These are phyloP conservation scores for Gastrodia elata DNA, from an alignment of 106 monocot genomes.

Conservation along the genomic window DNA sequence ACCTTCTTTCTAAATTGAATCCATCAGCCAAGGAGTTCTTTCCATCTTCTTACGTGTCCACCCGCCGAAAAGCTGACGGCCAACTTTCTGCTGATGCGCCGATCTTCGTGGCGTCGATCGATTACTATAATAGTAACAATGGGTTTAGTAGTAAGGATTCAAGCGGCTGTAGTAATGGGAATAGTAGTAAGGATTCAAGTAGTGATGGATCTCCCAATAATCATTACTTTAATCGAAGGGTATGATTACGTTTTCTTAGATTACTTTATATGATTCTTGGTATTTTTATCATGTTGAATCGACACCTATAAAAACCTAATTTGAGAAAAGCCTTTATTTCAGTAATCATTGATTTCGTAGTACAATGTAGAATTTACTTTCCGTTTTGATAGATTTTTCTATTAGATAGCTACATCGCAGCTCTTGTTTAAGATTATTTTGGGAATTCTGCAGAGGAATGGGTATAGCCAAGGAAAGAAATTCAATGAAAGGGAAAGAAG, in stretches of 20 bases:
- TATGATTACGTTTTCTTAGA: conserved; percentile 4
- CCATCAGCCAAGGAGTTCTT: conserved; percentile 94
- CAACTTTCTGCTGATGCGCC: conserved; percentile 51
- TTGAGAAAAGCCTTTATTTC: neutral
- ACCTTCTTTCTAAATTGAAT: conserved; percentile 80
- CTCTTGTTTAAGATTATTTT: neutral
- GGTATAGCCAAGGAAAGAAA: conserved; percentile 34
- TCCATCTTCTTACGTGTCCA: conserved; percentile 37
- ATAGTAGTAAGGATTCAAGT: conserved; percentile 19
- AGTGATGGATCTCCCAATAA: conserved; percentile 27
- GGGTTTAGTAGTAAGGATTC: conserved; percentile 18
- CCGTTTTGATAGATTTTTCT: too few relatives aligned
- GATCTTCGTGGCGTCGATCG: conserved; percentile 20
- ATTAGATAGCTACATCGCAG: neutral
- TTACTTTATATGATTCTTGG: neutral
- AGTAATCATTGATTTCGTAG: neutral
- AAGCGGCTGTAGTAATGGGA: conserved; percentile 4
- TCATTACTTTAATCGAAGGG: conserved; percentile 9
- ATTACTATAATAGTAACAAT: conserved; percentile 2
- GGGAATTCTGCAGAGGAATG: conserved; percentile 33
- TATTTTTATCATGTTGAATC: too few relatives aligned
- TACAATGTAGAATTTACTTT: neutral
- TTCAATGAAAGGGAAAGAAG: conserved; percentile 38
- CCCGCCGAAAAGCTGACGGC: conserved; percentile 18
- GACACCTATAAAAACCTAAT: neutral